Percentiles rank a stretch among this genome's conserved stretches.
phyloP scores from a whole-genome alignment of 495 filamentous ascomycete genomes.

The Cercophora newfieldiana region DNA sequence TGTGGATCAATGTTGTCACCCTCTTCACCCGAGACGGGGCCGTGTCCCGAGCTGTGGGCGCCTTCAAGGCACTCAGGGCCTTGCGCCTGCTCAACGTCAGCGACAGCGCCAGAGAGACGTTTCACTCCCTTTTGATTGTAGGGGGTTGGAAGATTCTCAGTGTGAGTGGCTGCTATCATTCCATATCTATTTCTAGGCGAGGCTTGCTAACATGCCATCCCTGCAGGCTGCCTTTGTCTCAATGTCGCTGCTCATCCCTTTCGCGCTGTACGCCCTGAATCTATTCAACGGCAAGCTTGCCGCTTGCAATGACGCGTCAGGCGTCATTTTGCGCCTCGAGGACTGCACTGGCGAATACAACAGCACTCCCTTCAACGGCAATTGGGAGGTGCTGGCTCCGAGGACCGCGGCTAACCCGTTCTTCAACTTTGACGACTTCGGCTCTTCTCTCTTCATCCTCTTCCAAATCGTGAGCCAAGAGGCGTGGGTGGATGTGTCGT shows the following conservation, averaged over 20 bases:
- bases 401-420: conserved; percentile 76
- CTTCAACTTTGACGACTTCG: conserved; percentile 94
- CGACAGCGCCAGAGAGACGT: conserved; percentile 92
- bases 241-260: conserved; percentile 89
- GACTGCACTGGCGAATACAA: conserved; percentile 83
- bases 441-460: conserved; percentile 86
- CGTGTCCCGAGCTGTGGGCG: conserved; percentile 86
- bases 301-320: conserved; percentile 71
- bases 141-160: conserved; percentile 87
- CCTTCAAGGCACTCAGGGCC: conserved; percentile 97
- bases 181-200: conserved; percentile 25
- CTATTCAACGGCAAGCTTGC: conserved; percentile 84
- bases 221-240: conserved; percentile 82
- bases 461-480: conserved; percentile 99
- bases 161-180: conserved; percentile 35
- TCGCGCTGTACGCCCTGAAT: conserved; percentile 92
- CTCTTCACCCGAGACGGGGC: conserved; percentile 74
- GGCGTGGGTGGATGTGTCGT: conserved; percentile 93
- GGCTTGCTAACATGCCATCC: conserved; percentile 17
- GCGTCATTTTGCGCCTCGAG: conserved; percentile 54
- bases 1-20: conserved; percentile 93
- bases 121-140: conserved; percentile 92
- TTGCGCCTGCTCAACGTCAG: conserved; percentile 91
- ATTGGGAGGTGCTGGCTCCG: conserved; percentile 83
- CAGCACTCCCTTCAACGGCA: conserved; percentile 65